Evolutionary conservation across 2,329 filamentous ascomycete species (phyloP), one percentile per base, ranked within the genome.

Genomic region (Phoma sp.): DNA sequence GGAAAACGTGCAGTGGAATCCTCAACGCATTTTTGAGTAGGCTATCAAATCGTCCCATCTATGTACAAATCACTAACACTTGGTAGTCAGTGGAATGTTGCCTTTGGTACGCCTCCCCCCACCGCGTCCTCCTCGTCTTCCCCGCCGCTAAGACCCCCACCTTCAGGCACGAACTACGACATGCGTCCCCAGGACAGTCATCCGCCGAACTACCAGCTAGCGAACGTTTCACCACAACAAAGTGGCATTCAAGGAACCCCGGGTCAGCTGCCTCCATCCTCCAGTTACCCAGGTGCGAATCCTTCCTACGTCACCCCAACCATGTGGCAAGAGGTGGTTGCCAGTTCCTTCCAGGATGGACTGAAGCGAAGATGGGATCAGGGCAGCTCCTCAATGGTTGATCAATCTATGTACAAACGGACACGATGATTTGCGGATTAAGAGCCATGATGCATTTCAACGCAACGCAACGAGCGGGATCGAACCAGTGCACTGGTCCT

Each of bases 21-120:
- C 92, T 22, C 85, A 90, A 29, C 85, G 89, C 55, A 92, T 96
- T 63, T 94, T 96, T 83, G 91, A 94, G 92, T 96, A 84, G 83
- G 91, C 84, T 31, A 27, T 29, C 29, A 35, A 33, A 10, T 1
- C 15, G 8, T 4, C 7, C 12, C 29, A 13, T 5, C 17, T 38
- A 27, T 38, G 4, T 1, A 21, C 21, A 27, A 25, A n/a, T 5
- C 13, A 29, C 65, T 69, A 67, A 71, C 38, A 13, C 53, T 6
- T 15, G 6, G 44, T 69, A 96, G 93, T 76, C 92, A 96, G 81
- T 98, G 94, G 93, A 93, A 96, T 76, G 88, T 90, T 71, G 93
- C 94, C 63, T 98, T 97, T 79, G 91, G 92, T 81, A 90, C 88
- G 75, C 72, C 77, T 69, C 72, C 76, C 65, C 68, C 74, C 57